Evolutionary conservation across 1,284 basidiomycete species (phyloP).

Genomic region (Cutaneotrichosporon dermatis): DNA sequence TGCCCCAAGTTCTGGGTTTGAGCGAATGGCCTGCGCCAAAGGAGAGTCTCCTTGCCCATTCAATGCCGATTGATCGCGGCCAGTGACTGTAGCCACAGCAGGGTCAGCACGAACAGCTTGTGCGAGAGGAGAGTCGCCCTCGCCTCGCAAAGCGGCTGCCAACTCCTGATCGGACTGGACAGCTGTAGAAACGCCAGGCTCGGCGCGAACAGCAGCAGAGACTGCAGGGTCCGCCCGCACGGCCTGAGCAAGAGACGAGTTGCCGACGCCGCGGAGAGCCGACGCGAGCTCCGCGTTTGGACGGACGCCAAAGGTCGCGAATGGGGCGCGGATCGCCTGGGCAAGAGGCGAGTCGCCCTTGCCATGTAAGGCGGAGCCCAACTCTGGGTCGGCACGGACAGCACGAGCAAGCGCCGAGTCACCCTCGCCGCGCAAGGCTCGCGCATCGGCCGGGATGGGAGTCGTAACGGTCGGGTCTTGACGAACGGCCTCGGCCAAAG

Average conservation of each 20-base stretch:
- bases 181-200: not conserved
- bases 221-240: not conserved
- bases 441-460: not conserved
- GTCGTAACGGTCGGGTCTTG: not conserved
- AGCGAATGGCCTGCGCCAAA: not conserved
- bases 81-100: not conserved
- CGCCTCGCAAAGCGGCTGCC: not conserved
- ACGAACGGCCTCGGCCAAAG: not conserved
- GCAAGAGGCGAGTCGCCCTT: not conserved
- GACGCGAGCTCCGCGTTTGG: not conserved
- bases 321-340: not conserved
- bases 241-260: not conserved
- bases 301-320: not conserved
- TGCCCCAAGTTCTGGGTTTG: not conserved
- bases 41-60: not conserved
- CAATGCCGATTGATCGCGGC: not conserved
- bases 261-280: not conserved
- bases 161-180: not conserved
- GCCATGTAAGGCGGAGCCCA: not conserved
- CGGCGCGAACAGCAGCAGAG: not conserved
- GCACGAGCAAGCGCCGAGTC: not conserved
- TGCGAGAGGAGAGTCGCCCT: slow-evolving; percentile 1
- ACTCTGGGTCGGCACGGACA: not conserved
- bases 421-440: not conserved
- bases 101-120: not conserved